Conservation (phyloP, 768 basidiomycete genomes). For the Naganishia friedmannii region DNA sequence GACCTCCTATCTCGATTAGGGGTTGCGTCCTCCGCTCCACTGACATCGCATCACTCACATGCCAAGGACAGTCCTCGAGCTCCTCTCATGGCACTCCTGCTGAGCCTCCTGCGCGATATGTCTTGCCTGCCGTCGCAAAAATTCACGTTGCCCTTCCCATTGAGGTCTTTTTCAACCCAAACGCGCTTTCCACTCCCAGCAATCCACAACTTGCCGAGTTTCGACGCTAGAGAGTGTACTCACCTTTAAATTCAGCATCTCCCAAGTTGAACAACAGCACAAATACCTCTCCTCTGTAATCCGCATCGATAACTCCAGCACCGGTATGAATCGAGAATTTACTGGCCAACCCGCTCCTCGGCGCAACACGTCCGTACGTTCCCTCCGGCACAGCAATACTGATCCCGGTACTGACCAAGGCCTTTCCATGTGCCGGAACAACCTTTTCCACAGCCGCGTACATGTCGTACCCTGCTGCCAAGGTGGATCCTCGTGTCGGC, state of each 20-base stretch:
- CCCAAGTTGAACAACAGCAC: slow-evolving; percentile 90
- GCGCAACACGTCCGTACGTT: slow-evolving; percentile 94
- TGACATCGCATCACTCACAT: too few relatives aligned
- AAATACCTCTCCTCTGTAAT: slow-evolving; percentile 87
- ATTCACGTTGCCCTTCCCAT: too few relatives aligned
- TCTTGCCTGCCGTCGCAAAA: too few relatives aligned
- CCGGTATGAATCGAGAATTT: slow-evolving; percentile 99
- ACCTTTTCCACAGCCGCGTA: slow-evolving; percentile 82
- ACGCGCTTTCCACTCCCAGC: neutral
- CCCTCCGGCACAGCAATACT: slow-evolving; percentile 90
- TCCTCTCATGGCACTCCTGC: too few relatives aligned
- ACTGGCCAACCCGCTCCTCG: slow-evolving; percentile 85
- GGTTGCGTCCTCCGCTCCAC: too few relatives aligned
- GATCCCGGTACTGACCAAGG: slow-evolving; percentile 82
- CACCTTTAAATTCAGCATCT: slow-evolving; percentile 83
- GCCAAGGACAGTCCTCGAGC: too few relatives aligned
- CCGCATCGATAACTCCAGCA: slow-evolving; percentile 93
- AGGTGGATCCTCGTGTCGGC: slow-evolving; percentile 78
- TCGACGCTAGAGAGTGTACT: slow-evolving; percentile 26
- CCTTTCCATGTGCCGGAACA: slow-evolving; percentile 86
- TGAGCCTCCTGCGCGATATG: too few relatives aligned
- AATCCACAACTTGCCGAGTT: neutral
- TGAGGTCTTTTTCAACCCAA: too few relatives aligned
- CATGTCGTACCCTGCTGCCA: slow-evolving; percentile 92
- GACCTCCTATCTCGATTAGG: too few relatives aligned